These are phyloP conservation scores for Plectosphaerella cucumerina DNA, from an alignment of 2,329 filamentous ascomycete species.

Conservation along the genomic window DNA sequence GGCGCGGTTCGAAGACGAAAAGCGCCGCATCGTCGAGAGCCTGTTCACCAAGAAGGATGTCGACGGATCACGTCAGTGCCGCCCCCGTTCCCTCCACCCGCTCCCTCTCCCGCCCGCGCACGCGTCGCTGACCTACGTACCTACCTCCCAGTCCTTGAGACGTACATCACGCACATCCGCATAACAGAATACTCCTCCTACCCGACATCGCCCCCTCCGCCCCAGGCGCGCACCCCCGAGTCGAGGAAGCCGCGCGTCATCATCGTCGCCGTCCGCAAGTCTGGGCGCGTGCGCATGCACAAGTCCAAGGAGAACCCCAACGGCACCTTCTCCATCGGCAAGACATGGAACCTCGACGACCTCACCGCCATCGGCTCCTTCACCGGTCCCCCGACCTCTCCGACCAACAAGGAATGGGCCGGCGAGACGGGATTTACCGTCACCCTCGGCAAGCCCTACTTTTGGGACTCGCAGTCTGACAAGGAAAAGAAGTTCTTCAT, in stretches of 20 bases:
- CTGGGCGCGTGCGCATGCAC: slow-evolving; percentile 89
- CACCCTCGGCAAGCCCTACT: slow-evolving; percentile 90
- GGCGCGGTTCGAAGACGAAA: slow-evolving; percentile 94
- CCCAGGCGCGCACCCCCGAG: slow-evolving; percentile 62
- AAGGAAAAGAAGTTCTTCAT: slow-evolving; percentile 99
- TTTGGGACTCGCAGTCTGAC: slow-evolving; percentile 87
- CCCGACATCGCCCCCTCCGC: slow-evolving; percentile 80
- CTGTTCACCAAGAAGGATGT: slow-evolving; percentile 89
- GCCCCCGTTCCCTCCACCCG: slow-evolving; percentile 6
- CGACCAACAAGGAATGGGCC: slow-evolving; percentile 70
- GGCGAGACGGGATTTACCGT: slow-evolving; percentile 81
- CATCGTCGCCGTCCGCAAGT: slow-evolving; percentile 88
- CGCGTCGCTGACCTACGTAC: slow-evolving; percentile 4
- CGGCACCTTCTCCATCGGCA: slow-evolving; percentile 93
- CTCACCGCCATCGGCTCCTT: slow-evolving; percentile 77
- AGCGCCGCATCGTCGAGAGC: slow-evolving; percentile 87
- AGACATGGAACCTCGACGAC: slow-evolving; percentile 97
- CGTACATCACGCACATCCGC: slow-evolving; percentile 95
- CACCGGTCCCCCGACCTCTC: slow-evolving; percentile 52
- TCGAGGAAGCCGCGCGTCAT: slow-evolving; percentile 88
- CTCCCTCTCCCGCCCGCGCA: not conserved
- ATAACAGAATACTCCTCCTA: slow-evolving; percentile 83
- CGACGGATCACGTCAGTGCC: slow-evolving; percentile 73
- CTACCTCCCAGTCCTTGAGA: slow-evolving; percentile 64
- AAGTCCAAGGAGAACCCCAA: slow-evolving; percentile 95